Percentiles rank a stretch among this genome's conserved stretches.
Evolutionary conservation across 805 yeast genomes (phyloP).

Genomic region (Barnettozyma pratensis): DNA sequence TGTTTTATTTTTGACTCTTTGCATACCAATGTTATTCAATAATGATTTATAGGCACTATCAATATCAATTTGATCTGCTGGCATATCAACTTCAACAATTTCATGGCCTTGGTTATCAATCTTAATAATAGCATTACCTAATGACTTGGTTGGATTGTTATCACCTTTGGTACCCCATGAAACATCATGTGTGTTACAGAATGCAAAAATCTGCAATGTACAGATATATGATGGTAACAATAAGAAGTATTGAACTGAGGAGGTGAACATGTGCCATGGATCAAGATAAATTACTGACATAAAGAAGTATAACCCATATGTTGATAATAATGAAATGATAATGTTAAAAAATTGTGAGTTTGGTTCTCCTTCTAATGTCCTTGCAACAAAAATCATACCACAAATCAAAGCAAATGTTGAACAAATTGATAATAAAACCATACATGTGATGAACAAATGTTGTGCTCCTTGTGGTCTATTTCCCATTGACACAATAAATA

Average conservation of each 20-base stretch:
- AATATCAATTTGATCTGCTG: slow-evolving; percentile 65
- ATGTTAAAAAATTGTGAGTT: slow-evolving; percentile 62
- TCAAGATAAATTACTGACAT: slow-evolving; percentile 84
- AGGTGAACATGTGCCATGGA: slow-evolving; percentile 94
- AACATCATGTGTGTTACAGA: slow-evolving; percentile 97
- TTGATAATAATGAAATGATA: slow-evolving; percentile 78
- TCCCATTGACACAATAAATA: slow-evolving; percentile 91
- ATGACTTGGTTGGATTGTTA: slow-evolving; percentile 58
- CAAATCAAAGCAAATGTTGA: slow-evolving; percentile 77
- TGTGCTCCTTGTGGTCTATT: slow-evolving; percentile 97
- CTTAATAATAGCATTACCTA: slow-evolving; percentile 73
- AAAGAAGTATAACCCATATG: slow-evolving; percentile 82
- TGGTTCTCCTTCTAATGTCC: slow-evolving; percentile 38
- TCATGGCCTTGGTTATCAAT: slow-evolving; percentile 71
- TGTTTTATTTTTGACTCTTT: slow-evolving; percentile 53
- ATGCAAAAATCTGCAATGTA: slow-evolving; percentile 90
- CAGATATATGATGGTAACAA: slow-evolving; percentile 90
- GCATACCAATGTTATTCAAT: slow-evolving; percentile 64
- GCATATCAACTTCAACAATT: slow-evolving; percentile 71
- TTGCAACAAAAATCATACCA: slow-evolving; percentile 74
- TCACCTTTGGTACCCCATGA: slow-evolving; percentile 99
- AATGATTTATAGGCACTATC: slow-evolving; percentile 79
- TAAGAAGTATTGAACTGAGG: slow-evolving; percentile 81
- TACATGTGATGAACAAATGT: slow-evolving; percentile 65
- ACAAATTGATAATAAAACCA: slow-evolving; percentile 69